Evolutionary conservation across 805 yeast species (phyloP).

Genomic region (Schwanniomyces yamadae): DNA sequence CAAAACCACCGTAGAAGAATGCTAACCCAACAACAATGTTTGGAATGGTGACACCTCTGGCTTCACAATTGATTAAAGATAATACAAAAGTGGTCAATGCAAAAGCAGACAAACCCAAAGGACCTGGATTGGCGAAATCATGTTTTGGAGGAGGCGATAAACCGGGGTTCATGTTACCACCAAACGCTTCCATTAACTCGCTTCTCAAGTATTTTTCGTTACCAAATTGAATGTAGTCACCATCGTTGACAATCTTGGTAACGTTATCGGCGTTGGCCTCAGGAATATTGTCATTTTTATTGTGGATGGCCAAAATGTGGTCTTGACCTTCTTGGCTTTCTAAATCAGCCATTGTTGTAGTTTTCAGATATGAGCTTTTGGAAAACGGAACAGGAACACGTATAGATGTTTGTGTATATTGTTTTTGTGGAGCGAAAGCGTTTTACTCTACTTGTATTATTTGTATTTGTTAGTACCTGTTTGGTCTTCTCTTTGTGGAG

Average conservation of each 20-base stretch:
- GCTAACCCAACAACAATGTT: constrained; percentile 66
- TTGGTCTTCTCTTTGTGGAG: too few relatives aligned
- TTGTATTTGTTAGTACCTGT: too few relatives aligned
- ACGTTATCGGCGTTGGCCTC: constrained; percentile 11
- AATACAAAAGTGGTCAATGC: constrained; percentile 68
- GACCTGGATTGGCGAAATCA: constrained; percentile 68
- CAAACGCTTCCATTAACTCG: constrained; percentile 67
- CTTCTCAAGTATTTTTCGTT: constrained; percentile 61
- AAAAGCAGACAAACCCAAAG: constrained; percentile 70
- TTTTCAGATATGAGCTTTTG: too few relatives aligned
- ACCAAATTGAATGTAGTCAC: constrained; percentile 70
- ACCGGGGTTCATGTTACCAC: constrained; percentile 80
- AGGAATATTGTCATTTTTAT: constrained; percentile 6
- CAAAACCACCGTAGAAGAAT: constrained; percentile 69
- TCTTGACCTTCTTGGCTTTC: constrained; percentile 36
- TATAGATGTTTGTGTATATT: too few relatives aligned
- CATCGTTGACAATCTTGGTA: constrained; percentile 43
- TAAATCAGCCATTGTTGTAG: constrained; percentile 29
- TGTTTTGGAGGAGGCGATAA: constrained; percentile 43
- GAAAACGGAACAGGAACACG: too few relatives aligned
- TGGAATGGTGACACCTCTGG: constrained; percentile 63
- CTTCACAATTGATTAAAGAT: constrained; percentile 60
- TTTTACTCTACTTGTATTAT: too few relatives aligned
- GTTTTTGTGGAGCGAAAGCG: too few relatives aligned
- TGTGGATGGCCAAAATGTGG: constrained; percentile 23